Evolutionary conservation across 2,329 filamentous ascomycete genomes (phyloP).

Genomic region (Pseudopithomyces maydicus): DNA sequence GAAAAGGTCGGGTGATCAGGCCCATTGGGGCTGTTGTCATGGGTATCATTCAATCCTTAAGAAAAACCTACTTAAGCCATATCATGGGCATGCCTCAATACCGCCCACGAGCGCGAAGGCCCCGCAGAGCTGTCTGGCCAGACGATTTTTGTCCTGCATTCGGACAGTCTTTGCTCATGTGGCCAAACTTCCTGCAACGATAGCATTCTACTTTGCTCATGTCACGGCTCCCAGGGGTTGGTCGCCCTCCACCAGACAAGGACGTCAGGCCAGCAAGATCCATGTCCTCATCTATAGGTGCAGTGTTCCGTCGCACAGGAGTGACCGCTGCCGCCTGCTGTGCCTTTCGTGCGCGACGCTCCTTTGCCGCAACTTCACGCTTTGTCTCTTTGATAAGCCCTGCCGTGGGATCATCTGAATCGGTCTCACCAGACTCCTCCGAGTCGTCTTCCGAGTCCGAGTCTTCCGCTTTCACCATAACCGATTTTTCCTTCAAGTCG

Average conservation of each 20-base stretch:
- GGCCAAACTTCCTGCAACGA: slow-evolving; percentile 66
- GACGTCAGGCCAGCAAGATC: slow-evolving; percentile 66
- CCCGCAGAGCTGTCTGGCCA: slow-evolving; percentile 23
- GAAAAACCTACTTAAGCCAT: not conserved
- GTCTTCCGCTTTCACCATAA: slow-evolving; percentile 23
- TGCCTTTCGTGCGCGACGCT: slow-evolving; percentile 50
- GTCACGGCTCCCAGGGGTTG: slow-evolving; percentile 15
- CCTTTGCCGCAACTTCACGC: slow-evolving; percentile 50
- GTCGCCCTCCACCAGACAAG: slow-evolving; percentile 58
- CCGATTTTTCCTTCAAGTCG: slow-evolving; percentile 24
- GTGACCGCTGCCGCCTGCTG: slow-evolving; percentile 56
- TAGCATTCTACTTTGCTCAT: slow-evolving; percentile 59
- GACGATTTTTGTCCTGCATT: slow-evolving; percentile 23
- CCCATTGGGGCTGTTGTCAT: slow-evolving; percentile 1
- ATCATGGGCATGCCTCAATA: slow-evolving; percentile 16
- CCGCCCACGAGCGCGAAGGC: slow-evolving; percentile 28
- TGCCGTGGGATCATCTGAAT: slow-evolving; percentile 50
- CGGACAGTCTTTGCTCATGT: slow-evolving; percentile 64
- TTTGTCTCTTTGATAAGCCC: slow-evolving; percentile 53
- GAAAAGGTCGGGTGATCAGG: slow-evolving; percentile 28
- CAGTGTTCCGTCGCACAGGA: slow-evolving; percentile 57
- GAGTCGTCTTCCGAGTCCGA: slow-evolving; percentile 33
- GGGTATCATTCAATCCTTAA: slow-evolving; percentile 20
- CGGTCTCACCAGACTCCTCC: slow-evolving; percentile 43
- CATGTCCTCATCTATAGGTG: slow-evolving; percentile 68